Evolutionary conservation across 768 basidiomycete genomes (phyloP).

Genomic region (Boletus patriciae): DNA sequence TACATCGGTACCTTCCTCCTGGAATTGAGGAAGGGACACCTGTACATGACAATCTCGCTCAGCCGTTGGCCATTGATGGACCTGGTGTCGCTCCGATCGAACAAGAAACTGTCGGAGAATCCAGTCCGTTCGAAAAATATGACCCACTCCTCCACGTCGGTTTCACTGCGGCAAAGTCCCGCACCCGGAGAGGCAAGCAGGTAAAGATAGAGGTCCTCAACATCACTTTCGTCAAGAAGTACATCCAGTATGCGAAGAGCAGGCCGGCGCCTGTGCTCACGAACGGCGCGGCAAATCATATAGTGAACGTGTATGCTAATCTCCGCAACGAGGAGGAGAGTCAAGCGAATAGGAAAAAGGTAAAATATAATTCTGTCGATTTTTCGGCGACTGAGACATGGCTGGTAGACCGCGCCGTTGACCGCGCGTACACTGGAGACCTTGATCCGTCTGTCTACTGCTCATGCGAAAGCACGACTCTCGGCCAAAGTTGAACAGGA

Average conservation of each 20-base stretch:
- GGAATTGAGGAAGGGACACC: constrained; percentile 97
- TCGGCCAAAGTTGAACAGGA: constrained; percentile 79
- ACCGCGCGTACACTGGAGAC: constrained; percentile 99
- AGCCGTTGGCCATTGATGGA: constrained; percentile 85
- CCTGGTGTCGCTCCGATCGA: constrained; percentile 48
- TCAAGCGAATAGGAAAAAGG: constrained; percentile 84
- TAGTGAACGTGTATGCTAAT: constrained; percentile 88
- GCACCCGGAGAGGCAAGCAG: constrained; percentile 60
- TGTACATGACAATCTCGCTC: constrained; percentile 80
- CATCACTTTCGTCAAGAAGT: constrained; percentile 96
- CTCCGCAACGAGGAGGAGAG: constrained; percentile 89
- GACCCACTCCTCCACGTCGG: constrained; percentile 94
- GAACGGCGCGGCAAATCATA: constrained; percentile 91
- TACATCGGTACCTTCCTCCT: constrained; percentile 95
- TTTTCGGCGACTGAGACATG: constrained; percentile 12
- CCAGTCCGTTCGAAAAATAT: constrained; percentile 90
- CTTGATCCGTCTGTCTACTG: constrained; percentile 95
- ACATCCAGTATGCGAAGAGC: constrained; percentile 95
- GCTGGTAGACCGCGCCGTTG: constrained; percentile 83
- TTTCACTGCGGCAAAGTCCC: constrained; percentile 49
- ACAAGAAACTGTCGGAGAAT: constrained; percentile 38
- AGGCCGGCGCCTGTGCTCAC: constrained; percentile 82
- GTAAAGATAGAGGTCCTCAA: constrained; percentile 79
- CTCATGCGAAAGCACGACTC: constrained; percentile 94
- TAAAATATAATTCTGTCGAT: constrained; percentile 23